These are phyloP conservation scores for Heliosperma pusillum DNA, from an alignment of 148 eudicot species.

Conservation along the genomic window DNA sequence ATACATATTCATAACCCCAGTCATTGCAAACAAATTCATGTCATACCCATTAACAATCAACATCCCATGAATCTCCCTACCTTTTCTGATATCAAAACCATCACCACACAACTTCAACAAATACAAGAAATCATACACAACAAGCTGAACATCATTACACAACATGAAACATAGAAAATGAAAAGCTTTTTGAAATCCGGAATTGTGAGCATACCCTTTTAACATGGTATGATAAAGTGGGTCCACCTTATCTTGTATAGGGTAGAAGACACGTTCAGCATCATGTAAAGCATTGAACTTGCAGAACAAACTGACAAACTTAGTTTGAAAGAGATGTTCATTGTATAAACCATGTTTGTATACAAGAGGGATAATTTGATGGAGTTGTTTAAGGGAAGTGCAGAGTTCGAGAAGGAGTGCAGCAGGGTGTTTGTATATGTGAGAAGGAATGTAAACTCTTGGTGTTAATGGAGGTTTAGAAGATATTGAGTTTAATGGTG, in stretches of 20 bases:
- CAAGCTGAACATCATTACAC: constrained; percentile 40
- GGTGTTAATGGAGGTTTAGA: constrained; percentile 29
- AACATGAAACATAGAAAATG: constrained; percentile 50
- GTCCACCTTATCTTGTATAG: constrained; percentile 31
- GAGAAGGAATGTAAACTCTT: constrained; percentile 58
- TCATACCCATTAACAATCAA: constrained; percentile 51
- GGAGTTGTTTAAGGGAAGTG: constrained; percentile 50
- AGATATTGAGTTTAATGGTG: constrained; percentile 18
- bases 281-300: constrained; percentile 47
- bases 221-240: constrained; percentile 28
- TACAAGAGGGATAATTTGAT: constrained; percentile 56
- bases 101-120: constrained; percentile 72
- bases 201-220: constrained; percentile 39
- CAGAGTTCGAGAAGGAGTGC: constrained; percentile 67
- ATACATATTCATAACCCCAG: constrained; percentile 67
- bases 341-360: constrained; percentile 57
- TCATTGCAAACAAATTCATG: constrained; percentile 53
- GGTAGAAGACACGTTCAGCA: constrained; percentile 64
- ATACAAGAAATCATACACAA: constrained; percentile 61
- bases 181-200: constrained; percentile 34
- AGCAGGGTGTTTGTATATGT: constrained; percentile 70
- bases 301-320: constrained; percentile 63
- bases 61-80: constrained; percentile 63
- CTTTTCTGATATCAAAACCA: constrained; percentile 38
- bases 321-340: constrained; percentile 65